These are phyloP conservation scores for Cardiospermum halicacabum DNA, from an alignment of 345 rosid species.

Conservation along the genomic window DNA sequence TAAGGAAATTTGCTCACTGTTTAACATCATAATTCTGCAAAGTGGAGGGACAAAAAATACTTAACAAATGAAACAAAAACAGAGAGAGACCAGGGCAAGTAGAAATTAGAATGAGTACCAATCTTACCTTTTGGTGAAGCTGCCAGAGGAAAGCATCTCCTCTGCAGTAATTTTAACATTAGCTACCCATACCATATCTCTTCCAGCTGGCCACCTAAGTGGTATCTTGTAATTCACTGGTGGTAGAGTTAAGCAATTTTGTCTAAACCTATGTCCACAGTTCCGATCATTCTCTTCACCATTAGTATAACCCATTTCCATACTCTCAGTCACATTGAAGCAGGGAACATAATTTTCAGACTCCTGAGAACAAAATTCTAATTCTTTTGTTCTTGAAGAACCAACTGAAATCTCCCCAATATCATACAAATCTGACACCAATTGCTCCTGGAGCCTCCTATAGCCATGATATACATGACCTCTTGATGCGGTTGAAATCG, in stretches of 20 bases:
- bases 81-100: not conserved
- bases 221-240: slow-evolving; percentile 78
- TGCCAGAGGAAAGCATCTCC: slow-evolving; percentile 93
- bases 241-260: slow-evolving; percentile 68
- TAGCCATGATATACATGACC: slow-evolving; percentile 71
- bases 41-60: slow-evolving; percentile 11
- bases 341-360: slow-evolving; percentile 82
- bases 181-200: slow-evolving; percentile 82
- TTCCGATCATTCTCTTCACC: slow-evolving; percentile 61
- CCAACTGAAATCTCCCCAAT: slow-evolving; percentile 86
- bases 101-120: not conserved
- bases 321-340: slow-evolving; percentile 65
- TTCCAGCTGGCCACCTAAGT: slow-evolving; percentile 96
- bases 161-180: slow-evolving; percentile 90
- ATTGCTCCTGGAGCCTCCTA: slow-evolving; percentile 82
- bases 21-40: slow-evolving; percentile 96
- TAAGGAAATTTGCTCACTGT: slow-evolving; percentile 92
- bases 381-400: slow-evolving; percentile 61
- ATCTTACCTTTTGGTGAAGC: slow-evolving; percentile 79
- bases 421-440: slow-evolving; percentile 84
- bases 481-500: slow-evolving; percentile 66
- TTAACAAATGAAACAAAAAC: slow-evolving; percentile 11
- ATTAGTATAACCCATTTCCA: slow-evolving; percentile 43
- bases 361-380: slow-evolving; percentile 67
- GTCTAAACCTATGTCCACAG: slow-evolving; percentile 49